These are phyloP conservation scores for Kodamaea ohmeri DNA, from an alignment of 1,139 yeast genomes.

Conservation along the genomic window DNA sequence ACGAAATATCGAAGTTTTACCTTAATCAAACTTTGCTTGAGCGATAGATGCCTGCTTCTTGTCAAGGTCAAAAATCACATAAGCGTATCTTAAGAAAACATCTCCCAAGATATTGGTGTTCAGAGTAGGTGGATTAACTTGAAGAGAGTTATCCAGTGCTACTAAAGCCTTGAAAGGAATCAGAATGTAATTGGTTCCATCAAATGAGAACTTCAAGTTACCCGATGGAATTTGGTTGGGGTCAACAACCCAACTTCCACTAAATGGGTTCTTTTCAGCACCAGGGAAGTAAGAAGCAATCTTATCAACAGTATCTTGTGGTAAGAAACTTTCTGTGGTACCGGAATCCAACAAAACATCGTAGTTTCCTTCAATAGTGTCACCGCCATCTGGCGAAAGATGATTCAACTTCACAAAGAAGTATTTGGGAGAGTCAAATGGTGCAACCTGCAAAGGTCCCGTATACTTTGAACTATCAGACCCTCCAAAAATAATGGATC, in stretches of 20 bases:
- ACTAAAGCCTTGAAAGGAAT: slow-evolving; percentile 7
- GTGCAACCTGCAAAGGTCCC: slow-evolving; percentile 15
- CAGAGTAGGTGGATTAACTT: slow-evolving; percentile 5
- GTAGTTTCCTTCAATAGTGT: slow-evolving; percentile 1
- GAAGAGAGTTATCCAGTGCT: slow-evolving; percentile 6
- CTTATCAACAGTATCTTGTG: slow-evolving; percentile 16
- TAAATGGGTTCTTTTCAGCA: neutral
- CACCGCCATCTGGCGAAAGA: slow-evolving; percentile 2
- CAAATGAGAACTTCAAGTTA: slow-evolving; percentile 14
- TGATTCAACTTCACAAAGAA: slow-evolving; percentile 12
- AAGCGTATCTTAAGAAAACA: slow-evolving; percentile 21
- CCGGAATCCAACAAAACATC: slow-evolving; percentile 20
- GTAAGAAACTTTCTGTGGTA: slow-evolving; percentile 17
- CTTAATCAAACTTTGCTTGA: slow-evolving; percentile 13
- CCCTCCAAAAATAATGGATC: slow-evolving; percentile 19
- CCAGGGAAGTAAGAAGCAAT: slow-evolving; percentile 10
- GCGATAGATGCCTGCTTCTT: slow-evolving; percentile 17
- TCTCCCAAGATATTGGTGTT: slow-evolving; percentile 16
- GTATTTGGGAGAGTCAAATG: slow-evolving; percentile 5
- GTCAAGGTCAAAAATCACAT: slow-evolving; percentile 23
- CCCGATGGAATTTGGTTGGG: slow-evolving; percentile 1
- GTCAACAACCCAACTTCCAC: slow-evolving; percentile 5
- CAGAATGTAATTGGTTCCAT: slow-evolving; percentile 2
- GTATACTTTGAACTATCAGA: slow-evolving; percentile 19
- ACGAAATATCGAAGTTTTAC: too few relatives aligned